Conservation (phyloP, 1,139 yeast genomes). For the Candida glucosophila region DNA sequence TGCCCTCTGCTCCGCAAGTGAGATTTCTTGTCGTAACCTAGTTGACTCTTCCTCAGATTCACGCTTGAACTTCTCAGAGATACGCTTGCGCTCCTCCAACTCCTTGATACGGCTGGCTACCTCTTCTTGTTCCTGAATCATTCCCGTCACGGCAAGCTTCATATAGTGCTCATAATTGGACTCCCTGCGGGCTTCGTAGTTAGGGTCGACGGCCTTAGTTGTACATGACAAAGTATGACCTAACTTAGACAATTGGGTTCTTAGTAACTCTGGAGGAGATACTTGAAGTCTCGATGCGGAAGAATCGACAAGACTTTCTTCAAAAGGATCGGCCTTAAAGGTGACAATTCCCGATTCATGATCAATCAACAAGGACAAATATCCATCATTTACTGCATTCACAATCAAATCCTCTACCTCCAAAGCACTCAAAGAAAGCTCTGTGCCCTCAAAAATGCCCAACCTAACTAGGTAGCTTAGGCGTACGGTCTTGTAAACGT, state of each 20-base stretch:
- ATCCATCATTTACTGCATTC: constrained; percentile 78
- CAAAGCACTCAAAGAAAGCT: constrained; percentile 51
- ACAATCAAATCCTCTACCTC: constrained; percentile 80
- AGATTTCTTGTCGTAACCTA: constrained; percentile 50
- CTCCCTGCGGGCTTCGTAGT: constrained; percentile 28
- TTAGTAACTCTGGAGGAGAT: constrained; percentile 65
- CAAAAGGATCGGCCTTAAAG: constrained; percentile 76
- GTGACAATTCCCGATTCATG: constrained; percentile 74
- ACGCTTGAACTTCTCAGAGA: constrained; percentile 38
- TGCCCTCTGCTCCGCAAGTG: constrained; percentile 71
- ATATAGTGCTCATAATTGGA: constrained; percentile 43
- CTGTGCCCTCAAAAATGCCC: constrained; percentile 62
- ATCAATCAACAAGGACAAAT: constrained; percentile 69
- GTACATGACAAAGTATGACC: constrained; percentile 55
- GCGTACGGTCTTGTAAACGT: constrained; percentile 74
- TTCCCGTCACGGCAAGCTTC: constrained; percentile 43
- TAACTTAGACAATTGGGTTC: constrained; percentile 61
- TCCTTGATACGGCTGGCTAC: constrained; percentile 51
- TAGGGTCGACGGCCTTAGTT: constrained; percentile 44
- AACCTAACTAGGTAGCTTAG: constrained; percentile 73
- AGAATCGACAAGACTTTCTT: constrained; percentile 42
- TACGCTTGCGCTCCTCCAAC: constrained; percentile 49
- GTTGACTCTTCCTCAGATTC: constrained; percentile 52
- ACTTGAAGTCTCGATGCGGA: constrained; percentile 43
- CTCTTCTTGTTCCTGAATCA: constrained; percentile 49